phyloP scores from a whole-genome alignment of 805 yeast species.

The Saccharomycodes ludwigii region DNA sequence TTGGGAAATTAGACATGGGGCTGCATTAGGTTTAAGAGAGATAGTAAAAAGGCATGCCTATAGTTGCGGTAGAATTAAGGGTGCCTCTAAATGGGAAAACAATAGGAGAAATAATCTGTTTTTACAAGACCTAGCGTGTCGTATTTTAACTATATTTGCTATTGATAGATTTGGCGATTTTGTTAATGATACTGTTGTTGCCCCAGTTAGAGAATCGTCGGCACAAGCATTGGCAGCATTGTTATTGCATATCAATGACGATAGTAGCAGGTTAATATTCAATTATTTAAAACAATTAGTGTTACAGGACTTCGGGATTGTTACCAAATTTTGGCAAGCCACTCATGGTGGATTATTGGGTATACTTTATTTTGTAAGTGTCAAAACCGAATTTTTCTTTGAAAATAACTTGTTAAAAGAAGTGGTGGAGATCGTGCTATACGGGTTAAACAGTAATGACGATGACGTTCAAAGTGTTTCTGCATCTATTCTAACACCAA shows the following conservation, averaged over 20 bases:
- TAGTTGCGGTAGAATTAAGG: slow-evolving; percentile 73
- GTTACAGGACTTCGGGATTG: slow-evolving; percentile 43
- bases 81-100: slow-evolving; percentile 50
- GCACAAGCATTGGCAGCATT: slow-evolving; percentile 91
- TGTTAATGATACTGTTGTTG: slow-evolving; percentile 94
- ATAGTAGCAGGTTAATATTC: slow-evolving; percentile 46
- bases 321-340: slow-evolving; percentile 70
- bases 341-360: slow-evolving; percentile 98
- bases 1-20: slow-evolving; percentile 97
- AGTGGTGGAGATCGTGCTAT: slow-evolving; percentile 74
- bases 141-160: slow-evolving; percentile 77
- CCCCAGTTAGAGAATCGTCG: slow-evolving; percentile 94
- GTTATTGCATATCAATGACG: slow-evolving; percentile 52
- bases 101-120: slow-evolving; percentile 50
- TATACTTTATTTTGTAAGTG: slow-evolving; percentile 79
- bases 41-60: slow-evolving; percentile 60
- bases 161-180: slow-evolving; percentile 94
- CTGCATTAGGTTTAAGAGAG: slow-evolving; percentile 85
- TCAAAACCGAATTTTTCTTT: slow-evolving; percentile 67
- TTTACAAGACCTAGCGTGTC: slow-evolving; percentile 77
- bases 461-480: slow-evolving; percentile 97
- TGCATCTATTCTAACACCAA: slow-evolving; percentile 85
- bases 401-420: slow-evolving; percentile 44
- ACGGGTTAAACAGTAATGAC: slow-evolving; percentile 67
- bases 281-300: slow-evolving; percentile 55